Base-by-base conservation (phyloP, 2,329 filamentous ascomycete genomes). In the Colletotrichum sp. region DNA sequence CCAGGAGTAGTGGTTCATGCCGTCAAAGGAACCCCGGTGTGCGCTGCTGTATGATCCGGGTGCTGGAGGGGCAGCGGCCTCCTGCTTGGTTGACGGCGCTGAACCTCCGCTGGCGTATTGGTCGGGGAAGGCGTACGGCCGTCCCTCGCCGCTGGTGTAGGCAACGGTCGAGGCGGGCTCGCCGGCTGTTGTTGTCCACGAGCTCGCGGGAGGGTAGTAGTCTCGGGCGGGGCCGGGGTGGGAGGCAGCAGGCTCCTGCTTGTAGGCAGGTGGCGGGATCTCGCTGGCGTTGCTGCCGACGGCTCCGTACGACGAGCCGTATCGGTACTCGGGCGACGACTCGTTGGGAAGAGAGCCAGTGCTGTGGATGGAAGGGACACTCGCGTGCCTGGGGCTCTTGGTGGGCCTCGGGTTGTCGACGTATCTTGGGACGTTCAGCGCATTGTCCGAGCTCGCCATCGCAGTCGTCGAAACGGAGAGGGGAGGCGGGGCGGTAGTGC, bases 1-100 rank as follows among this genome's bases (percentile, higher is more conserved):
- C 90, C 90, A 92, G 36, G 89, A 90, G 81, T 92, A 92, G 80
- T 91, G 88, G 80, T 87, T 88, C 82, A 91, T 85, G 65, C 84
- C 85, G 71, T 88, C 87, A 74, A 89, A 89, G 16, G 89, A 89
- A 21, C 85, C 86, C 62, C 86, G 82, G 34, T 84, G 78, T 15
- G 82, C 82, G 57, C 83, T 82, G 30, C 80, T 84, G 72, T 89
- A 89, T 28, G 84, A 81, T 5, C 86, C 84, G 16, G 87, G 84
- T 13, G 86, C 84, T 32, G 85, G 81, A 18, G 83, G 75, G 18
- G 81, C 67, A 82, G 44, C 75, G 28, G 84, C 83, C 55, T 81
- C 84, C 72, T 84, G 82, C 34, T 85, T 82, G 9, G 78, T 77
- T 68, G 86, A 82, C 59, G 83, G 80, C 49, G 80, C 80, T 26